Evolutionary conservation across 192 early-diverging fungal genomes (phyloP).

Genomic region (Dissophora ornata): DNA sequence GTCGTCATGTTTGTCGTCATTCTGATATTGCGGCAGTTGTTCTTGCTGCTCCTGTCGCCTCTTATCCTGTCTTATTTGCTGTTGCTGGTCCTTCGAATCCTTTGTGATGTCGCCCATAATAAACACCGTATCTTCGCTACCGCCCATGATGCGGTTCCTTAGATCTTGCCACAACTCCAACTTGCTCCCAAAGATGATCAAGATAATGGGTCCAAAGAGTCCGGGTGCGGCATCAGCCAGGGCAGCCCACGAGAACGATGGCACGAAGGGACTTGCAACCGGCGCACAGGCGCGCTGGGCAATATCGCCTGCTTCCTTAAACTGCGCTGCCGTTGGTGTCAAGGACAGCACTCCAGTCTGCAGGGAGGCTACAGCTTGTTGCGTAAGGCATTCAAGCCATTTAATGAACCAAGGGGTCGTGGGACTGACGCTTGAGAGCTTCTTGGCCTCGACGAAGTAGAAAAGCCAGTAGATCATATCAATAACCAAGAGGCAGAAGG

Average conservation of each 20-base stretch:
- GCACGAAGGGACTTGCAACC: constrained; percentile 19
- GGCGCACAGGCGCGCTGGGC: constrained; percentile 22
- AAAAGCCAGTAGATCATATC: constrained; percentile 45
- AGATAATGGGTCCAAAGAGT: constrained; percentile 6
- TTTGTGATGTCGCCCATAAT: constrained; percentile 24
- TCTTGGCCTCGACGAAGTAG: constrained; percentile 23
- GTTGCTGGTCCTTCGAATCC: constrained; percentile 1
- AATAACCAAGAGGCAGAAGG: constrained; percentile 18
- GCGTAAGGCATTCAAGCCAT: constrained; percentile 9
- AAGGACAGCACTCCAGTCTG: not conserved
- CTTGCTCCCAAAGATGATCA: constrained; percentile 41
- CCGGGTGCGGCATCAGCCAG: constrained; percentile 23
- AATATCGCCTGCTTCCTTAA: constrained; percentile 15
- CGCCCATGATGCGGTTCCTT: too few species aligned
- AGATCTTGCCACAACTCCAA: constrained; percentile 47
- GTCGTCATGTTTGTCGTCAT: not conserved
- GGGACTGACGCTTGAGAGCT: not conserved
- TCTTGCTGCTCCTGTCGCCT: not conserved
- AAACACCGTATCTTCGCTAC: constrained; percentile 12
- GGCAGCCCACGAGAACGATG: constrained; percentile 32
- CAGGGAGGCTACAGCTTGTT: constrained; percentile 2
- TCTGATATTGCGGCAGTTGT: not conserved
- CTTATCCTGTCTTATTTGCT: not conserved
- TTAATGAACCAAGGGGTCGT: constrained; percentile 6
- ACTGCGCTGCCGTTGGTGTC: not conserved